A percentile compares a stretch with the other conserved stretches of the same genome.
Evolutionary conservation across 345 rosid genomes (phyloP).

Genomic region (Trapa bicornis): DNA sequence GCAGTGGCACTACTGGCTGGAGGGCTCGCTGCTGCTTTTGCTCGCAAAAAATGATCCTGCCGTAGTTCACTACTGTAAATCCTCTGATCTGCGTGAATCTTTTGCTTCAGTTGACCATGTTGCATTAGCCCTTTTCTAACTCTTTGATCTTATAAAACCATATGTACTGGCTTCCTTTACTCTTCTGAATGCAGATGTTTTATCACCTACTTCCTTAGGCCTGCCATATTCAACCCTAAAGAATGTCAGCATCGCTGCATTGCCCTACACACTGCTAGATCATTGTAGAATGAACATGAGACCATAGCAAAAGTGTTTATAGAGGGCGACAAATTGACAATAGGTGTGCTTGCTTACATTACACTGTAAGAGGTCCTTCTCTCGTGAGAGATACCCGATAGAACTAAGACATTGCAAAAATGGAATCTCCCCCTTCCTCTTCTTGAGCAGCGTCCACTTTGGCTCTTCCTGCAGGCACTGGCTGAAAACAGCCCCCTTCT

Average conservation of each 20-base stretch:
- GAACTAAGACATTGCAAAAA: not conserved
- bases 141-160: too few species aligned
- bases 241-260: not conserved
- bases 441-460: constrained; percentile 13
- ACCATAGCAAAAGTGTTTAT: not conserved
- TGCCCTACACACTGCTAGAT: not conserved
- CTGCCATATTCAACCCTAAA: not conserved
- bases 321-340: too few species aligned
- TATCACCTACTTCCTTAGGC: not conserved
- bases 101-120: not conserved
- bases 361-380: not conserved
- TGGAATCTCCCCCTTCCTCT: constrained; percentile 19
- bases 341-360: not conserved
- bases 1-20: constrained; percentile 68
- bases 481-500: constrained; percentile 11
- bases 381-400: not conserved
- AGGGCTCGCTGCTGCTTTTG: constrained; percentile 51
- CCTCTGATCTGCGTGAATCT: not conserved
- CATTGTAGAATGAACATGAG: not conserved
- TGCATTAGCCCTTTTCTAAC: not conserved
- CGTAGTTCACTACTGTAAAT: not conserved
- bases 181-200: not conserved
- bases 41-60: constrained; percentile 40
- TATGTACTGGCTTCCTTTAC: too few species aligned
- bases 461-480: constrained; percentile 15